Evolutionary conservation across 2,329 filamentous ascomycete species (phyloP).

Genomic region (Talaromyces sp.): DNA sequence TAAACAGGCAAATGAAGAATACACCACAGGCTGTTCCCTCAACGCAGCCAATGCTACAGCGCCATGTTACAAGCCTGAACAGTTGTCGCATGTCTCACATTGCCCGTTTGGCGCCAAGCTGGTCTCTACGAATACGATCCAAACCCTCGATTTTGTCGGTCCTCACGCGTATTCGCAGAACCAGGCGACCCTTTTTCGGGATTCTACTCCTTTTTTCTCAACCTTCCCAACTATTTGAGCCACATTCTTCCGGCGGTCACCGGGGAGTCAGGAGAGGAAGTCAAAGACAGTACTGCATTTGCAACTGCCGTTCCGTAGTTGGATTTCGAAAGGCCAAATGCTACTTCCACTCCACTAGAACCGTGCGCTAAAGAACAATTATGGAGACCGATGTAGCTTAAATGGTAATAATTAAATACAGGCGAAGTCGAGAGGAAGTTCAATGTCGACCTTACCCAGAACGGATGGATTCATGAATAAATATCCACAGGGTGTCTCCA

Average conservation of each 20-base stretch:
- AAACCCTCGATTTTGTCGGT: no score
- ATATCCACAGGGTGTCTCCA: constrained; percentile 3
- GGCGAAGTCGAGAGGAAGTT: not conserved
- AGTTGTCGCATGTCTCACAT: constrained; percentile 5
- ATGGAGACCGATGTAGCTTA: constrained; percentile 1
- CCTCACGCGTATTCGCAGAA: not conserved
- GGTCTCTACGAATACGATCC: not conserved
- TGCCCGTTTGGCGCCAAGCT: not conserved
- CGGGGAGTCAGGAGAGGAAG: not conserved
- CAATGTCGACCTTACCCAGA: not conserved
- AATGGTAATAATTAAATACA: not conserved
- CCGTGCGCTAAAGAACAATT: not conserved
- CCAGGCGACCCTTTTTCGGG: not conserved
- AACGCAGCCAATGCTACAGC: not conserved
- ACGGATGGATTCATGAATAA: not conserved
- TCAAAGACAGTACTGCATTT: not conserved
- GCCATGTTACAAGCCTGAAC: not conserved
- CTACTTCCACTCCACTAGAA: not conserved
- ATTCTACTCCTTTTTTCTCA: not conserved
- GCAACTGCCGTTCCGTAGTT: not conserved
- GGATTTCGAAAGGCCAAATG: not conserved
- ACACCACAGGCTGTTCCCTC: not conserved
- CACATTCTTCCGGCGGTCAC: not conserved
- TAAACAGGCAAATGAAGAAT: not conserved
- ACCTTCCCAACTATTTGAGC: not conserved